Evolutionary conservation across 768 basidiomycete species (phyloP).

Genomic region (Leccinum fibrillosum): DNA sequence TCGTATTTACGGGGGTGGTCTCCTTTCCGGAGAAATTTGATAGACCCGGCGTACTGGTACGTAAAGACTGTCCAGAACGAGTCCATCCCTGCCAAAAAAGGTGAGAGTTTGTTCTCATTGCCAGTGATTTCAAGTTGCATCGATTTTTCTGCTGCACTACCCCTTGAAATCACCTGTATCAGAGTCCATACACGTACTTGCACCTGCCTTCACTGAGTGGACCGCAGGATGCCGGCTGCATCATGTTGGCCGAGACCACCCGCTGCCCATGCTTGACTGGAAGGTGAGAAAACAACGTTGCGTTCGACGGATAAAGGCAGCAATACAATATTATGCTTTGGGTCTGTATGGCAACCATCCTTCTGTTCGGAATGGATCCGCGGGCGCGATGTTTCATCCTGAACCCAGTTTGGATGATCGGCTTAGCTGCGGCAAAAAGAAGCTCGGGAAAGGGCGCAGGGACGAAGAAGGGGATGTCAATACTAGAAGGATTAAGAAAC

Average conservation of each 20-base stretch:
- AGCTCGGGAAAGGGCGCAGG: conserved; percentile 18
- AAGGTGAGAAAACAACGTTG: conserved; percentile 16
- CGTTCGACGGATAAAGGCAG: conserved; percentile 6
- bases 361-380: conserved; percentile 22
- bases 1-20: conserved; percentile 19
- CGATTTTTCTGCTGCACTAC: conserved; percentile 14
- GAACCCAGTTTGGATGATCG: conserved; percentile 15
- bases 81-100: conserved; percentile 22
- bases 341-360: conserved; percentile 18
- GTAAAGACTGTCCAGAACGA: conserved; percentile 20
- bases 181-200: conserved; percentile 1
- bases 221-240: conserved; percentile 3
- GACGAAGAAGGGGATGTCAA: conserved; percentile 10
- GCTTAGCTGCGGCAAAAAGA: conserved; percentile 22
- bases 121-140: conserved; percentile 6
- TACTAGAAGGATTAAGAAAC: conserved; percentile 14
- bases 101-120: conserved; percentile 17
- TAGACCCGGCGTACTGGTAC: conserved; percentile 19
- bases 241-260: conserved; percentile 6
- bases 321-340: not conserved
- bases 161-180: not conserved
- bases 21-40: conserved; percentile 19
- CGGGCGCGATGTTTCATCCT: conserved; percentile 23
- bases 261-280: conserved; percentile 11
- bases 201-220: not conserved